These are phyloP conservation scores for Arachnopeziza araneosa DNA, from an alignment of 2,329 filamentous ascomycete genomes.

Conservation along the genomic window DNA sequence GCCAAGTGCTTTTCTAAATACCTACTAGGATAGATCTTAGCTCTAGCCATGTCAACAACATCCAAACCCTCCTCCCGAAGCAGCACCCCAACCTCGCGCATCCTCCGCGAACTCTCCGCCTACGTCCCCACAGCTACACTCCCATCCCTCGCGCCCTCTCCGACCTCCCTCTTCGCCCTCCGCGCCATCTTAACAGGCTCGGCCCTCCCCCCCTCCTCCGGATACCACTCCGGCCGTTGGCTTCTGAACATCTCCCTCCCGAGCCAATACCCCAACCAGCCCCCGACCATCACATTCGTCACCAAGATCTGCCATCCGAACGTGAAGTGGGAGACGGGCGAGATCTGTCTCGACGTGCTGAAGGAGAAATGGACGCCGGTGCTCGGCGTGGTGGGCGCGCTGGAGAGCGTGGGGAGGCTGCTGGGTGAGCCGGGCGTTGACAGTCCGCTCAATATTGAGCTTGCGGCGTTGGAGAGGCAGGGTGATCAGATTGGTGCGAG, in stretches of 20 bases:
- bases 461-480: conserved; percentile 53
- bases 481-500: conserved; percentile 48
- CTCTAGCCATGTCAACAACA: neutral
- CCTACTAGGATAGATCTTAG: neutral
- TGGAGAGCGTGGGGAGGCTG: conserved; percentile 68
- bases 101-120: conserved; percentile 69
- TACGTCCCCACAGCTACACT: conserved; percentile 64
- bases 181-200: conserved; percentile 59
- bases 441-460: conserved; percentile 72
- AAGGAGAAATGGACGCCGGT: conserved; percentile 76
- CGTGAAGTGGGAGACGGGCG: conserved; percentile 66
- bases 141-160: conserved; percentile 68
- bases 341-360: conserved; percentile 90
- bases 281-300: conserved; percentile 74
- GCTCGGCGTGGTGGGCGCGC: conserved; percentile 71
- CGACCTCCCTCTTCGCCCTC: conserved; percentile 87
- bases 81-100: conserved; percentile 58
- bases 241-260: conserved; percentile 74
- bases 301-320: conserved; percentile 86
- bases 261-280: conserved; percentile 67
- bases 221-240: conserved; percentile 63
- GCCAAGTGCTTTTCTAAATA: neutral
- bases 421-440: conserved; percentile 64
- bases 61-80: neutral
- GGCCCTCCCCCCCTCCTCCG: conserved; percentile 14